Evolutionary conservation across 768 basidiomycete genomes (phyloP), one percentile per base, ranked within the genome.

Genomic region (Collybia sp.): DNA sequence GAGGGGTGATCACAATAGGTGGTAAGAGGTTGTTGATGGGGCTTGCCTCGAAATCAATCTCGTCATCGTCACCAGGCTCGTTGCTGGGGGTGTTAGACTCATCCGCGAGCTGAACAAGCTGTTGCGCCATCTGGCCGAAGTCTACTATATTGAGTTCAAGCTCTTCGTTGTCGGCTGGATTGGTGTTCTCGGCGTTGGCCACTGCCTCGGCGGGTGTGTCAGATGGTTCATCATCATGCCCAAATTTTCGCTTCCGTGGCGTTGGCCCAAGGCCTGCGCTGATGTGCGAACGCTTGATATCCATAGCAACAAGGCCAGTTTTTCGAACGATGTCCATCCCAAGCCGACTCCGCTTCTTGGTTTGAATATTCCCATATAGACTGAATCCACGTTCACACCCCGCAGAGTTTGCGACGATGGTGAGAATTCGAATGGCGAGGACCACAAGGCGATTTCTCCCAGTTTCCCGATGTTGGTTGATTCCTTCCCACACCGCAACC

Each of bases 311-410:
- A 31, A 44, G 11, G 11, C 11, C 15, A 10, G 33, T 43, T 32
- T 43, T 43, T 25, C 34, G 42, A 12, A 43, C 42, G 5, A 31
- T 19, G 3, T 43, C 42, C 11, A 32, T 5, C 19, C 34, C 34
- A 16, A 43, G 31, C 34, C 34, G 30, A 16, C 34, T 43, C 6
- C 43, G 43, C 13, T 30, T 49, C 37, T 59, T 59, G 5, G 56
- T 61, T 43, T 63, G 59, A 17, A 53, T 61, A 46, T 52, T 48
- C 13, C 62, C 60, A 35, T 53, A 53, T 5, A 30, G 34, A 46
- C 58, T 61, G 44, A 61, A 64, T n/a, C 48, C n/a, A 10, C 60
- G 56, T 43, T 64, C 59, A 17, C 38, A 43, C 5, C 52, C 59
- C 9, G 58, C 58, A 2, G 62, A 61, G 38, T 62, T 63, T 10